Evolutionary conservation across 2,329 filamentous ascomycete species (phyloP), one percentile per base, ranked within the genome.

Genomic region (Myotisia sp.): DNA sequence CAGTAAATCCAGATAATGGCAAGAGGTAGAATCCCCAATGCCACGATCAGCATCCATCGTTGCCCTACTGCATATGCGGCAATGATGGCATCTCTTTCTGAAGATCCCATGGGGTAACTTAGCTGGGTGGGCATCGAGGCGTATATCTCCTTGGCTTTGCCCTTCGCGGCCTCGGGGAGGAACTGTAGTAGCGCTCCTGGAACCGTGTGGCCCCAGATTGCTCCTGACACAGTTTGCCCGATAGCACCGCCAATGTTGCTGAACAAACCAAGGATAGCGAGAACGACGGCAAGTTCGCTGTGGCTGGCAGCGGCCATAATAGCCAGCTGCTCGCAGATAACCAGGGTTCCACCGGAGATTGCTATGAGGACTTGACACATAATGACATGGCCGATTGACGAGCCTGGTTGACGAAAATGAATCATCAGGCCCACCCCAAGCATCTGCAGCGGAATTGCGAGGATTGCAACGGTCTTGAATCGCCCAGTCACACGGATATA

Each of bases 311-410:
- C 60, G 1, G 66, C 60, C 47, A 74, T 65, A 21, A 74, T 61
- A 6, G 70, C 66, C 31, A 75, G 62, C 44, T 75, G 64, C 44
- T 67, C 56, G 41, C 59, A 59, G 42, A 70, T 58, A 22, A 69
- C 59, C 9, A 71, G 56, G 20, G 63, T 64, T 38, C 62, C 62
- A 9, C 65, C 65, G 12, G 59, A 59, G 38, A 68, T 51, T 14
- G 65, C 64, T 37, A 69, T 62, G 43, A 70, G 56, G 39, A 70
- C 58, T 44, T 69, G 65, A 38, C 60, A 64, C 56, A 68, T 61
- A 50, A 70, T 48, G 17, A 72, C 52, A 42, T 63, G 66, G 9
- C 63, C 64, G 22, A 71, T 56, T 7, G 30, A 22, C 23, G 51
- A 51, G 27, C 58, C 50, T 2, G 65, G 59, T 30, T 60, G 52